Percentiles rank a stretch among this genome's conserved stretches.
Evolutionary conservation across 352 stramenopile species (phyloP).

Genomic region (Phytophthora litchii): DNA sequence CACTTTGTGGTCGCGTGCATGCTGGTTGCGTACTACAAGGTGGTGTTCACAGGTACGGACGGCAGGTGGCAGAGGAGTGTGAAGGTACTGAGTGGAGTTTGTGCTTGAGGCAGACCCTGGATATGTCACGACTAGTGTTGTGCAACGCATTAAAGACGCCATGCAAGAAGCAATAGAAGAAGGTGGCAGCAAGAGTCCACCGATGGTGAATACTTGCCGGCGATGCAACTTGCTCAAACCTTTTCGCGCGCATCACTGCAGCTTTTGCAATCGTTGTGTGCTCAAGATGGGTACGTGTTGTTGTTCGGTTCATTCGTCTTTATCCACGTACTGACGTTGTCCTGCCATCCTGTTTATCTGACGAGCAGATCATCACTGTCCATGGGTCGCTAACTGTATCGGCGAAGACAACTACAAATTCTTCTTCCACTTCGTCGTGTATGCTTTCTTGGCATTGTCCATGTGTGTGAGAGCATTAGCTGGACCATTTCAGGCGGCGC

Average conservation of each 20-base stretch:
- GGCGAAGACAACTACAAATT: constrained; percentile 88
- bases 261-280: constrained; percentile 86
- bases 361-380: constrained; percentile 96
- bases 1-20: constrained; percentile 60
- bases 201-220: constrained; percentile 48
- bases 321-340: constrained; percentile 5
- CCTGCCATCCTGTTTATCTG: constrained; percentile 5
- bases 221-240: constrained; percentile 78
- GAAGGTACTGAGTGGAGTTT: constrained; percentile 1
- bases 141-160: constrained; percentile 66
- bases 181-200: constrained; percentile 22
- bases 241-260: constrained; percentile 86
- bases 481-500: constrained; percentile 46
- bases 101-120: constrained; percentile 59
- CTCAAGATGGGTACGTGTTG: constrained; percentile 83
- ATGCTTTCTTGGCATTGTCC: constrained; percentile 66
- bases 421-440: constrained; percentile 87
- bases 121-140: constrained; percentile 69
- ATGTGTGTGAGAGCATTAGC: constrained; percentile 69
- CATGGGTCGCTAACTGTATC: constrained; percentile 93
- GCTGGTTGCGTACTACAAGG: constrained; percentile 70
- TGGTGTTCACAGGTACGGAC: constrained; percentile 71
- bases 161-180: constrained; percentile 70
- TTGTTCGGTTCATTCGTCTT: background rate
- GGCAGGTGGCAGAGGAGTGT: background rate